phyloP scores from a whole-genome alignment of 2,329 filamentous ascomycete species.

The Diplodia scrobiculata region DNA sequence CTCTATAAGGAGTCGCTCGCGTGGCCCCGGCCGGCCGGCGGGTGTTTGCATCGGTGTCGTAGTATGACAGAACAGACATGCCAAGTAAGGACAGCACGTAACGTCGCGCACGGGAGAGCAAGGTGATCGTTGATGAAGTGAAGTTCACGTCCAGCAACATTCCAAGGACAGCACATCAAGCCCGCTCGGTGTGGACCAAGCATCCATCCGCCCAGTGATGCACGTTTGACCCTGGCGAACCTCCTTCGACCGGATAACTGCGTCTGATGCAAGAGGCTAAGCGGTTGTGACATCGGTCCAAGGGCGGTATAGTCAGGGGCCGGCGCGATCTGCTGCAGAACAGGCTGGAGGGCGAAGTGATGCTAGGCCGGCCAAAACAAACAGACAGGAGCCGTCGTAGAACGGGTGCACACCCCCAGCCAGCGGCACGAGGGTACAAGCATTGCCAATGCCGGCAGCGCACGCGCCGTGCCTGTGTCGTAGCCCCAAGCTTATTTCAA shows the following conservation, averaged over 20 bases:
- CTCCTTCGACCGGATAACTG: not conserved
- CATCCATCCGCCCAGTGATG: not conserved
- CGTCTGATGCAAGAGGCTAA: not conserved
- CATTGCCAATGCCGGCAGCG: constrained; percentile 10
- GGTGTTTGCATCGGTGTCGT: constrained; percentile 15
- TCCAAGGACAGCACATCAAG: not conserved
- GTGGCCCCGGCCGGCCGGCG: constrained; percentile 15
- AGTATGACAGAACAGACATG: constrained; percentile 6
- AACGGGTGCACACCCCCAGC: constrained; percentile 2
- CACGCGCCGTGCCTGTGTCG: constrained; percentile 17
- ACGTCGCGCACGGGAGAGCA: constrained; percentile 7
- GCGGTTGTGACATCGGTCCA: not conserved
- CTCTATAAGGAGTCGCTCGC: constrained; percentile 1
- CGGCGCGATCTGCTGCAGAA: not conserved
- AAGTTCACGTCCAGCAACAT: not conserved
- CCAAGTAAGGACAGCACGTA: constrained; percentile 13
- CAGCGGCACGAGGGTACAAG: constrained; percentile 12
- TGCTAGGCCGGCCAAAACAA: not conserved
- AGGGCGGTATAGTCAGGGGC: not conserved
- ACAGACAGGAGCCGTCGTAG: not conserved
- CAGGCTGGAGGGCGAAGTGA: not conserved
- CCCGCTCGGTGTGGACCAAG: constrained; percentile 11
- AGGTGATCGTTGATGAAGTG: not conserved
- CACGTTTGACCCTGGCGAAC: constrained; percentile 12
- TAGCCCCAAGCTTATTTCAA: constrained; percentile 19